phyloP scores from a whole-genome alignment of 1,284 basidiomycete genomes.

The Clitocybe nebularis region DNA sequence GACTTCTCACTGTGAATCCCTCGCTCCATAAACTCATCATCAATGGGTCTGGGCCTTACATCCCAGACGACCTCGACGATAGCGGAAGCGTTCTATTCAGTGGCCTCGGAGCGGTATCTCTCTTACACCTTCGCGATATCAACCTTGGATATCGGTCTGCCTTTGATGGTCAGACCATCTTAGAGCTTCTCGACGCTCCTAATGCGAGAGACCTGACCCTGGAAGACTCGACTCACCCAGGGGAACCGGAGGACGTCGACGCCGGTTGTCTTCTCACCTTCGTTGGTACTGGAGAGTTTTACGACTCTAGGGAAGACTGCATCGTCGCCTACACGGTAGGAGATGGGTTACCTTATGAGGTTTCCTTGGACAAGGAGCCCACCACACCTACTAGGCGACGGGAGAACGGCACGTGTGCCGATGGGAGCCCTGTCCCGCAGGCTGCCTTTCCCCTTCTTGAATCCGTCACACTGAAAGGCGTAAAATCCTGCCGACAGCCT shows the following conservation, averaged over 20 bases:
- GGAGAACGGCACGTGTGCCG: slow-evolving; percentile 12
- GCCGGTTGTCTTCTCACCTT: slow-evolving; percentile 31
- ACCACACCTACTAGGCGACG: slow-evolving; percentile 8
- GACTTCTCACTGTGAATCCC: slow-evolving; percentile 33
- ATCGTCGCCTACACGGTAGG: slow-evolving; percentile 11
- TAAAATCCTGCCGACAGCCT: slow-evolving; percentile 27
- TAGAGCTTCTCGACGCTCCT: slow-evolving; percentile 35
- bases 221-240: slow-evolving; percentile 38
- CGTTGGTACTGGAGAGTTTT: slow-evolving; percentile 30
- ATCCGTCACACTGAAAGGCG: slow-evolving; percentile 27
- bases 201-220: slow-evolving; percentile 28
- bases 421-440: slow-evolving; percentile 12
- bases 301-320: slow-evolving; percentile 11
- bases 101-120: slow-evolving; percentile 24
- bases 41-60: slow-evolving; percentile 38
- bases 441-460: slow-evolving; percentile 32
- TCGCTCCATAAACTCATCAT: slow-evolving; percentile 38
- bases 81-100: slow-evolving; percentile 17
- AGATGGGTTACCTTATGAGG: slow-evolving; percentile 10
- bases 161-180: slow-evolving; percentile 30
- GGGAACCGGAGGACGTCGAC: slow-evolving; percentile 32
- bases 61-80: slow-evolving; percentile 23
- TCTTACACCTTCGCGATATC: slow-evolving; percentile 31
- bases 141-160: slow-evolving; percentile 36
- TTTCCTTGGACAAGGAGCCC: slow-evolving; percentile 16